These are phyloP conservation scores for Penicillium sp. DNA, from an alignment of 2,329 filamentous ascomycete genomes.

Conservation along the genomic window DNA sequence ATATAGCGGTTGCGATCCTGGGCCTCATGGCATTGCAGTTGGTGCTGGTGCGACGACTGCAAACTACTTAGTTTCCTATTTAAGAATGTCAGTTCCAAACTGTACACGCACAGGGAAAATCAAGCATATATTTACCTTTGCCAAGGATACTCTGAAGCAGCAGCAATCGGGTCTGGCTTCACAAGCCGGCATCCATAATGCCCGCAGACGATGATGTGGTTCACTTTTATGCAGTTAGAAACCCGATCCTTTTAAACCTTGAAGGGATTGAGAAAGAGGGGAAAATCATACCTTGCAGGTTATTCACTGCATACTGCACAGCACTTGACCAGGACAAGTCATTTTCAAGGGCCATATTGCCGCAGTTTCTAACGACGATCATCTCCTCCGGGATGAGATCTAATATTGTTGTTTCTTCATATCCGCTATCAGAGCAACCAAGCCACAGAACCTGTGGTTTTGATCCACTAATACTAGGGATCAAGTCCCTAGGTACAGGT, in stretches of 20 bases:
- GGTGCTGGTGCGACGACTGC: neutral
- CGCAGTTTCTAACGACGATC: constrained; percentile 10
- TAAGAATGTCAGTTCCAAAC: neutral
- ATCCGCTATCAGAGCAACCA: constrained; percentile 11
- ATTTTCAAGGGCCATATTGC: constrained; percentile 6
- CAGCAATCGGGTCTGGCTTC: neutral
- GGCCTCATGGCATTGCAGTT: neutral
- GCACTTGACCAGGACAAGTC: constrained; percentile 11
- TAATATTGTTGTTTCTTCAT: constrained; percentile 12
- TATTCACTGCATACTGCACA: constrained; percentile 9
- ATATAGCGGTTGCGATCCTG: constrained; percentile 6
- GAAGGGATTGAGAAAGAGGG: neutral
- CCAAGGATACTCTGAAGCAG: constrained; percentile 3
- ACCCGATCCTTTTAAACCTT: neutral
- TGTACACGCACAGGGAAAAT: too few species aligned
- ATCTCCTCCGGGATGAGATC: constrained; percentile 10
- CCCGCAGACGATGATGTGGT: constrained; percentile 12
- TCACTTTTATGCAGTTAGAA: neutral
- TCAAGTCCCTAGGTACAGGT: constrained; percentile 2
- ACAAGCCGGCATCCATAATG: constrained; percentile 11
- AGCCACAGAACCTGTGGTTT: constrained; percentile 12
- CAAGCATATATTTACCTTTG: constrained; percentile 5
- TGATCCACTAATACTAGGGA: constrained; percentile 4
- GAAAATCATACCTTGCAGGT: neutral
- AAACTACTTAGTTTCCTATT: constrained; percentile 6